Percentiles rank a stretch among this genome's conserved stretches.
Conservation (phyloP, 1,139 yeast genomes). For the Kurtzmaniella quercitrusa region DNA sequence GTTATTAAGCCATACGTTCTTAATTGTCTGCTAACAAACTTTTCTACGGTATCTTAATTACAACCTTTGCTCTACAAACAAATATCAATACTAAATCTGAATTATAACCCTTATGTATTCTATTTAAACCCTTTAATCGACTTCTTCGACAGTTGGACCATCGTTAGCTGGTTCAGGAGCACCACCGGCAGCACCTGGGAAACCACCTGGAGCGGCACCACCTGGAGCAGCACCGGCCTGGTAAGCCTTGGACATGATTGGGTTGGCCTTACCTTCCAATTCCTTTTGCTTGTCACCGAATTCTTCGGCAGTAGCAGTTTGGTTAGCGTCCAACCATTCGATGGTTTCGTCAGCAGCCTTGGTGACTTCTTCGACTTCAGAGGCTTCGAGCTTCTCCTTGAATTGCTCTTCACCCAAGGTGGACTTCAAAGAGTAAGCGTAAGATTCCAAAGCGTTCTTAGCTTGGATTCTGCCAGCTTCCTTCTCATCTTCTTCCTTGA, state of each 20-base stretch:
- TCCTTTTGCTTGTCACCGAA: slow-evolving; percentile 88
- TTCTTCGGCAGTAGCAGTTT: slow-evolving; percentile 85
- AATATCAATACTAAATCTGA: background rate
- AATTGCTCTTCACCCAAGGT: slow-evolving; percentile 74
- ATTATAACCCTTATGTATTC: slow-evolving; percentile 3
- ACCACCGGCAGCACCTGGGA: slow-evolving; percentile 48
- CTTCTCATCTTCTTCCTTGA: slow-evolving; percentile 46
- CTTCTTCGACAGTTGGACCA: slow-evolving; percentile 94
- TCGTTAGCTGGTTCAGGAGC: slow-evolving; percentile 70
- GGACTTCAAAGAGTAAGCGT: slow-evolving; percentile 86
- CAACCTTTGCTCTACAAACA: too few species aligned
- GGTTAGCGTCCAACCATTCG: slow-evolving; percentile 84
- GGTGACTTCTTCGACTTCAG: slow-evolving; percentile 74
- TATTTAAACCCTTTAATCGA: slow-evolving; percentile 50
- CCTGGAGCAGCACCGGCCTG: slow-evolving; percentile 59
- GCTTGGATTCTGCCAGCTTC: slow-evolving; percentile 47
- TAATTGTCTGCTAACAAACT: too few species aligned
- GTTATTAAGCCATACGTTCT: too few species aligned
- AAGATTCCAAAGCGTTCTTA: slow-evolving; percentile 90
- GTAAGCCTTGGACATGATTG: slow-evolving; percentile 91
- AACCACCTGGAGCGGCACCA: slow-evolving; percentile 59
- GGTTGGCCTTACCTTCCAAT: slow-evolving; percentile 89
- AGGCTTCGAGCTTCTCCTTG: slow-evolving; percentile 78
- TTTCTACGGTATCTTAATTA: too few species aligned
- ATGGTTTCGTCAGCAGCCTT: slow-evolving; percentile 83